Evolutionary conservation across 75 land plant species (phyloP), one percentile per base, ranked within the genome.

Genomic region (Cupressus sempervirens): DNA sequence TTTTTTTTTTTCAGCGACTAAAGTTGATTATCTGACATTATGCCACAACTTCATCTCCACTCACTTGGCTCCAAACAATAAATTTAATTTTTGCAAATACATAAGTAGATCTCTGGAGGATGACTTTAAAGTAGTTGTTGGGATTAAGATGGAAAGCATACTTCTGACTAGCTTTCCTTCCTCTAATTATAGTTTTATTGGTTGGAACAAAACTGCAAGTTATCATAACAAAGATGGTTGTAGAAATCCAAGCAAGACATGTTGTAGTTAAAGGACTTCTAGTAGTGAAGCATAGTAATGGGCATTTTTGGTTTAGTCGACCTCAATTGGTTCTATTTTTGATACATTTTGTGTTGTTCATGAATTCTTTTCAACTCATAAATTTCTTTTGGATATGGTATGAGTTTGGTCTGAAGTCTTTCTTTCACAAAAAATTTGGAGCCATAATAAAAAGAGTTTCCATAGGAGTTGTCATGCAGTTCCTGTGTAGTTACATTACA

Each of bases 121-220:
- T 88, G 99, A 98, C 86, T 98, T 93, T 86, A 92, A 95, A 81
- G 84, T 85, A 48, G 92, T 97, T 81, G 99, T 97, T 38, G 98
- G 98, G 73, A 93, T 95, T 86, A 95, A 98, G 98, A 95, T 43
- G 48, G 81, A 43, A 79, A 40, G 12, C 48, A n/a, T n/a, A n/a
- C n/a, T n/a, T n/a, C n/a, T n/a, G n/a, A n/a, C n/a, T n/a, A n/a
- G n/a, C n/a, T n/a, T n/a, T n/a, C n/a, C n/a, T n/a, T n/a, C n/a
- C n/a, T n/a, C n/a, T n/a, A n/a, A n/a, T n/a, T n/a, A 84, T 95
- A 75, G 85, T 96, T 11, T 89, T 96, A 14, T 20, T 91, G 79
- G 91, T 95, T 38, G 94, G 98, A 29, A 88, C 98, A 56, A 93
- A 96, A 84, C 92, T 96, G 8, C 95, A 95, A 86, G 89, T 90